Evolutionary conservation across 2,329 filamentous ascomycete genomes (phyloP).

Genomic region (Alternaria incomplexa): DNA sequence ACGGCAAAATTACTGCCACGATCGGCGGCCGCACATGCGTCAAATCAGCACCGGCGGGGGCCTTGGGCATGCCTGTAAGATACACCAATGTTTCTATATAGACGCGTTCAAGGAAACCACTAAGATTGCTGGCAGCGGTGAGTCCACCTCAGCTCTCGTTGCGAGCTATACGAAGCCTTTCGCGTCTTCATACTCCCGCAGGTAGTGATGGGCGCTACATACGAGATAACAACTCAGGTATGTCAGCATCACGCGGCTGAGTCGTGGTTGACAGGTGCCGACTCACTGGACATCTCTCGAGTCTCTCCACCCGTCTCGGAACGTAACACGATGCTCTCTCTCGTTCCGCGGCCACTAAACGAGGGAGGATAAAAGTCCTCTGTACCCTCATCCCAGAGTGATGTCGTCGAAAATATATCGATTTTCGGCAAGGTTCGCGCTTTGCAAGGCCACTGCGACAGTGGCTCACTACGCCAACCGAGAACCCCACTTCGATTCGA

Average conservation of each 20-base stretch:
- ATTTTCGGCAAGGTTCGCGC: conserved; percentile 14
- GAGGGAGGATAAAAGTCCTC: conserved; percentile 4
- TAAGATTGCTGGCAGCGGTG: conserved; percentile 10
- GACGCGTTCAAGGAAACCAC: conserved; percentile 12
- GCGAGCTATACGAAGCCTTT: conserved; percentile 22
- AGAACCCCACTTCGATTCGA: background rate
- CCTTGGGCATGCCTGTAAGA: conserved; percentile 3
- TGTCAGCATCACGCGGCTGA: conserved; percentile 35
- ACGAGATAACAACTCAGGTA: conserved; percentile 13
- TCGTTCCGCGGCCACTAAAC: background rate
- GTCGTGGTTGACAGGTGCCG: conserved; percentile 24
- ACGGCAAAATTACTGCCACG: conserved; percentile 27
- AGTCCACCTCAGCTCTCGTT: conserved; percentile 10
- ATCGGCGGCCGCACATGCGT: background rate
- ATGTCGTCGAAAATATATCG: conserved; percentile 13
- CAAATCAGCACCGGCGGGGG: conserved; percentile 5
- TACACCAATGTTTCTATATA: conserved; percentile 13
- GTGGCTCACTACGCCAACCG: conserved; percentile 2
- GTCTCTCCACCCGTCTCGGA: conserved; percentile 16
- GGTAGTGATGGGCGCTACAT: conserved; percentile 18
- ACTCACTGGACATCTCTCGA: conserved; percentile 7
- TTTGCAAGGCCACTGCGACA: conserved; percentile 1
- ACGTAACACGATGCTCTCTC: background rate
- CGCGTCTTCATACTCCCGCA: conserved; percentile 15
- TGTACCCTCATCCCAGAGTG: conserved; percentile 13